Base-by-base conservation (phyloP, 176 grass and related monocot species). In the Phoenix roebelenii region DNA sequence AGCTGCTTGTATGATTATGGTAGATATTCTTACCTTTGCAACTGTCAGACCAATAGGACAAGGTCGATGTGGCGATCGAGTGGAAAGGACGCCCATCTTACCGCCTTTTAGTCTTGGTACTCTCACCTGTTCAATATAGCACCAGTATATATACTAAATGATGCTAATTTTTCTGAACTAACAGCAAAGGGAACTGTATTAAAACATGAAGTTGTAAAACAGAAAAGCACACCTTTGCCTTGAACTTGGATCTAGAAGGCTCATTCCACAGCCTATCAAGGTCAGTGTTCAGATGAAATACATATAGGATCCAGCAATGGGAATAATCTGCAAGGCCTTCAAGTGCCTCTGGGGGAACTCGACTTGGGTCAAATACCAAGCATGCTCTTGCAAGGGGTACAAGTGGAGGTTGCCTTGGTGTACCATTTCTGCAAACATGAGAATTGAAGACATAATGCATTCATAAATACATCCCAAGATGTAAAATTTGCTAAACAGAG, bases 241-340 rank as follows among this genome's bases (percentile, higher is more conserved):
- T 96, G 64, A 90, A 52, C 69, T 96, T 96, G 55, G 91, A 96
- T 20, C 86, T 80, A 68, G 77, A 81, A 54, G 86, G 83, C 20
- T 90, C 80, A 55, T 90, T 96, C 91, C 91, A 96, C 50, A 90
- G 74, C 57, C 87, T 96, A 60, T 96, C 86, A 72, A 96, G 80
- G 65, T 90, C 78, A 28, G 92, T 96, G 57, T 96, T 96, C 23
- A 90, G 69, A 76, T 96, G 92, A 68, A 96, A 90, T 17, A 96
- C 87, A 75, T 90, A 96, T 35, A 96, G 74, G 54, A 96, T 80
- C 92, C 92, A 96, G 52, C 92, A 96, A 52, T 96, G 92, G 0
- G 86, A 96, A 58, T 84, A 96, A 64, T 66, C 67, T n/a, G 78
- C 50, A 29, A 90, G 82, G 19, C 92, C 92, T 69, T 96, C 86